Base-by-base conservation (phyloP, 768 basidiomycete genomes). In the Boletus tylopilopsis region DNA sequence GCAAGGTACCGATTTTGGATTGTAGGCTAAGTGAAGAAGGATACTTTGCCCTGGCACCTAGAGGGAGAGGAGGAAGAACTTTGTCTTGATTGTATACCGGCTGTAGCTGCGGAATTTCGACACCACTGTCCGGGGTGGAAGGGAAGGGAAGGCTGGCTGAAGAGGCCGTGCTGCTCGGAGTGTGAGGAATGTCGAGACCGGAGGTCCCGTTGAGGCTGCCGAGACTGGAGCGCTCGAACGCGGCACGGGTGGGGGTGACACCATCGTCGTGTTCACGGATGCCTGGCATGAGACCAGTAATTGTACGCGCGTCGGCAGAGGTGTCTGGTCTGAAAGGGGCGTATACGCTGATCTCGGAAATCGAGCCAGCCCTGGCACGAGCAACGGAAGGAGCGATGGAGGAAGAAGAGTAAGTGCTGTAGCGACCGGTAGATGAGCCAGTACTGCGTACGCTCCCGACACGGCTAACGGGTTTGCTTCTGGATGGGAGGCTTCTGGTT, bases 21-120 rank as follows among this genome's bases (percentile, higher is more conserved):
- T 48, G 54, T 24, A 58, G 61, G 21, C 54, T 24, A 3, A 59
- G 47, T 22, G 46, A 32, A 22, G 58, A 58, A 8, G 66, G 53
- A 37, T 63, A 61, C 37, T 62, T 68, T 27, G 45, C 47, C 38
- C 40, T 58, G 4, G 3, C 12, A 2, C 21, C 5, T 0, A 51
- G 19, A 42, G 69, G 64, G n/a, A 70, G 56, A 25, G 69, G 66
- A 0, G 69, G 69, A 6, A 70, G 62, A 0, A 48, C 47, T 54
- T 70, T 70, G 46, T 70, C 66, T 13, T 62, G 55, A 22, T 68
- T 49, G 29, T 54, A 57, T 0, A 18, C 3, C 13, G 49, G 13
- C 2, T 52, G 57, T 0, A 42, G 35, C 10, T 51, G 57, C 7
- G 50, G 12, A 3, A 55, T 45, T 2, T 53, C 65, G 34, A 60